Conservation (phyloP, 2,329 filamentous ascomycete genomes). For the Torrubiella hemipterigena region DNA sequence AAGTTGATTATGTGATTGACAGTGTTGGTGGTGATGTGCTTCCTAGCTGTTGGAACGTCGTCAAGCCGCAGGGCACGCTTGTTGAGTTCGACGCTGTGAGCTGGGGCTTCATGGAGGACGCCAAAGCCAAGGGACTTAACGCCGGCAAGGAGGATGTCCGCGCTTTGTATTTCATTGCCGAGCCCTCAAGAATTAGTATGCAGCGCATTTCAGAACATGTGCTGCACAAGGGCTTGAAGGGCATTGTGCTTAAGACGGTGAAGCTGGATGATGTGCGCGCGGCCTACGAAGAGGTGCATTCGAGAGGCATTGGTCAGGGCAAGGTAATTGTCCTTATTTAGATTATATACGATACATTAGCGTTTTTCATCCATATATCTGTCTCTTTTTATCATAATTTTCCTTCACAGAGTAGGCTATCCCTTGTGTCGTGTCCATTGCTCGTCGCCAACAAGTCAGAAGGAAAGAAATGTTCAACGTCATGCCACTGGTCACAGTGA, state of each 20-base stretch:
- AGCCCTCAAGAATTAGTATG: constrained; percentile 1
- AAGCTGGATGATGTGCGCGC: neutral
- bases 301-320: neutral
- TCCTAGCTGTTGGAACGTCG: constrained; percentile 14
- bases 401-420: too few species aligned
- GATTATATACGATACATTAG: too few species aligned
- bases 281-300: neutral
- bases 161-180: constrained; percentile 5
- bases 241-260: neutral
- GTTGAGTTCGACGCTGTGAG: constrained; percentile 9
- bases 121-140: neutral
- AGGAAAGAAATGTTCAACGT: too few species aligned
- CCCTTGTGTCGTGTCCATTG: too few species aligned
- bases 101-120: constrained; percentile 3
- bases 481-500: too few species aligned
- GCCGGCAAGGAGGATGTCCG: constrained; percentile 3
- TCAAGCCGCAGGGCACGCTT: constrained; percentile 12
- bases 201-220: neutral
- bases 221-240: neutral
- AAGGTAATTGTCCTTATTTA: neutral
- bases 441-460: too few species aligned
- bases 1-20: constrained; percentile 17
- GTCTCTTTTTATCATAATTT: too few species aligned
- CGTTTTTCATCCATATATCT: too few species aligned
- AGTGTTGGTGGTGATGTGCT: constrained; percentile 17